Percentiles rank a stretch among this genome's conserved stretches.
These are phyloP conservation scores for Citrus sp. DNA, from an alignment of 345 rosid species.

Conservation along the genomic window DNA sequence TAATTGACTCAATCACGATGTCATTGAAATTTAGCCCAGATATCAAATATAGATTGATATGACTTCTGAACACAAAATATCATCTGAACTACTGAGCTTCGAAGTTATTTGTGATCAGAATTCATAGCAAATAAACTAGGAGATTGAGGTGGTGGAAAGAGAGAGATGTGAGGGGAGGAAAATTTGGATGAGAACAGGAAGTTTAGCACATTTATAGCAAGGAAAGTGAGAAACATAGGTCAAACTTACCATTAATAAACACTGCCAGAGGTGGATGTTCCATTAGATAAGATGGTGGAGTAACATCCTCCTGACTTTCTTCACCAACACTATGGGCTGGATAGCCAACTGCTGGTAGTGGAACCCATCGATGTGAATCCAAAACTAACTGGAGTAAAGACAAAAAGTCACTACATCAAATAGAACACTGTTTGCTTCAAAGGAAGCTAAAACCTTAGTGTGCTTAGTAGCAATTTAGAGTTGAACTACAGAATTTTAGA, in stretches of 20 bases:
- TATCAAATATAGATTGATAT: not conserved
- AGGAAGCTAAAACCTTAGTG: not conserved
- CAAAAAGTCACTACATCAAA: conserved; percentile 25
- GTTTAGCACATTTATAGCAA: not conserved
- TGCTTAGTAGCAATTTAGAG: not conserved
- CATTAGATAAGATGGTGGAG: conserved; percentile 93
- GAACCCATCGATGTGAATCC: conserved; percentile 99
- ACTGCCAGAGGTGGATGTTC: conserved; percentile 99
- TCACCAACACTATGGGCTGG: conserved; percentile 52
- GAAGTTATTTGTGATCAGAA: not conserved
- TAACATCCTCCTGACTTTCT: conserved; percentile 80
- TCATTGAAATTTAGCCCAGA: not conserved
- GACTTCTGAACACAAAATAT: not conserved
- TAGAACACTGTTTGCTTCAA: conserved; percentile 6
- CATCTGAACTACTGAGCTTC: not conserved
- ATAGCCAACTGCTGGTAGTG: conserved; percentile 87
- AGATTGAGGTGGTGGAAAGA: not conserved
- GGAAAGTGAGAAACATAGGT: conserved; percentile 1
- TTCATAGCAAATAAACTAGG: not conserved
- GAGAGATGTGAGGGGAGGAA: not conserved
- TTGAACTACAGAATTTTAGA: not conserved
- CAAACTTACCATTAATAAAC: conserved; percentile 70
- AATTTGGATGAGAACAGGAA: not conserved
- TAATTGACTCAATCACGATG: not conserved
- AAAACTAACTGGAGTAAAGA: conserved; percentile 73